Percentiles rank a stretch among this genome's conserved stretches.
Evolutionary conservation across 345 rosid genomes (phyloP).

Genomic region (Citrus glauca): DNA sequence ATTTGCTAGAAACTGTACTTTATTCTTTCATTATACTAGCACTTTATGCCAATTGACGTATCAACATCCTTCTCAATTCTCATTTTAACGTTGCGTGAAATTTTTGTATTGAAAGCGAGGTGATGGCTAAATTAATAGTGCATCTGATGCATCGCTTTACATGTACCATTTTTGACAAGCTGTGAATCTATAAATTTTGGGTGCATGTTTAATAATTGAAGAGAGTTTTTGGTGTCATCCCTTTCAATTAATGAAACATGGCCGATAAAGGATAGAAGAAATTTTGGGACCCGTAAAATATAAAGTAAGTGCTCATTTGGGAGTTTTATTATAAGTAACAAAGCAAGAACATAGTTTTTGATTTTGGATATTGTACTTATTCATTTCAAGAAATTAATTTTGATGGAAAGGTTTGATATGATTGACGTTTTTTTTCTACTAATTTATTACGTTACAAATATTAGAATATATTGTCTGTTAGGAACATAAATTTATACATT

Average conservation of each 20-base stretch:
- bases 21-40: neutral
- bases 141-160: neutral
- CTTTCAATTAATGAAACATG: conserved; percentile 5
- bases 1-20: neutral
- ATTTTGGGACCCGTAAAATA: conserved; percentile 31
- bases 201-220: neutral
- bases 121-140: neutral
- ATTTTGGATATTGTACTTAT: neutral
- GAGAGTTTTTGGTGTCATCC: conserved; percentile 8
- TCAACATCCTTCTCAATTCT: neutral
- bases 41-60: neutral
- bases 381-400: neutral
- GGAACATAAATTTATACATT: too few relatives aligned
- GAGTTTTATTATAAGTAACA: conserved; percentile 26
- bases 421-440: too few relatives aligned
- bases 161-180: neutral
- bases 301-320: conserved; percentile 21
- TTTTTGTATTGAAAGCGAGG: conserved; percentile 14
- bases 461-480: too few relatives aligned
- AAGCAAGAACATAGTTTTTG: neutral
- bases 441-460: too few relatives aligned
- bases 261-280: conserved; percentile 22
- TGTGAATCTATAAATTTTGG: conserved; percentile 4
- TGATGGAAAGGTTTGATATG: neutral
- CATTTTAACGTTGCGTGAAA: conserved; percentile 8